These are phyloP conservation scores for Tolypocladium pustulatum DNA, from an alignment of 2,329 filamentous ascomycete genomes.

Conservation along the genomic window DNA sequence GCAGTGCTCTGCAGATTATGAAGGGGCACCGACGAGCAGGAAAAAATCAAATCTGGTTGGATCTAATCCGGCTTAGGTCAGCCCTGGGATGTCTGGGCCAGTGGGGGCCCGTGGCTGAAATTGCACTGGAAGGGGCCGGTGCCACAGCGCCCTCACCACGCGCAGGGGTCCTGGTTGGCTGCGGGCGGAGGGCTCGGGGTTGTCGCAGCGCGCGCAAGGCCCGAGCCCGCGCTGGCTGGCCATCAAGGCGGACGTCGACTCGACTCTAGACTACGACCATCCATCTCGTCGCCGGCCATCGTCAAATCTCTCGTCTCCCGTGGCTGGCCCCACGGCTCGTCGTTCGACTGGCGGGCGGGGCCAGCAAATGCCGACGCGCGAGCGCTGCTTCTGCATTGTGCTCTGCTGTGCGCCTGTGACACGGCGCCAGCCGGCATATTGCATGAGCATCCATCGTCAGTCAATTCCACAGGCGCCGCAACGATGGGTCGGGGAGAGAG, in stretches of 20 bases:
- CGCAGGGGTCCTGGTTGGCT: not conserved
- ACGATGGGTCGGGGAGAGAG: not conserved
- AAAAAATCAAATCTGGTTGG: not conserved
- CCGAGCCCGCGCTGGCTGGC: not conserved
- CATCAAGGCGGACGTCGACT: not conserved
- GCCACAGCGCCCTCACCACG: not conserved
- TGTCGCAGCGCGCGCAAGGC: not conserved
- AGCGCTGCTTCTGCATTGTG: not conserved
- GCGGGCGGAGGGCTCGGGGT: not conserved
- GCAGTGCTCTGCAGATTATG: not conserved
- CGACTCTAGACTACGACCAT: too few relatives aligned
- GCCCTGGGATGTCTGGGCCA: not conserved
- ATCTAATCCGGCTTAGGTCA: not conserved
- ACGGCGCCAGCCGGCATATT: not conserved
- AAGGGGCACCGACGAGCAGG: not conserved
- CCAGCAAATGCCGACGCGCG: constrained; percentile 4
- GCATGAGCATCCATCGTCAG: not conserved
- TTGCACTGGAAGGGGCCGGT: not conserved
- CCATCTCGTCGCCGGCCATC: not conserved
- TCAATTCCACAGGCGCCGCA: not conserved
- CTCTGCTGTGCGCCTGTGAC: not conserved
- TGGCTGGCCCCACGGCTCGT: not conserved
- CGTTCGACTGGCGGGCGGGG: constrained; percentile 3
- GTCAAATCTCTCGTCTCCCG: not conserved
- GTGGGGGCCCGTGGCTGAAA: not conserved